A percentile compares a stretch with the other conserved stretches of the same genome.
These are phyloP conservation scores for Pisolithus albus DNA, from an alignment of 768 basidiomycete species.

Conservation along the genomic window DNA sequence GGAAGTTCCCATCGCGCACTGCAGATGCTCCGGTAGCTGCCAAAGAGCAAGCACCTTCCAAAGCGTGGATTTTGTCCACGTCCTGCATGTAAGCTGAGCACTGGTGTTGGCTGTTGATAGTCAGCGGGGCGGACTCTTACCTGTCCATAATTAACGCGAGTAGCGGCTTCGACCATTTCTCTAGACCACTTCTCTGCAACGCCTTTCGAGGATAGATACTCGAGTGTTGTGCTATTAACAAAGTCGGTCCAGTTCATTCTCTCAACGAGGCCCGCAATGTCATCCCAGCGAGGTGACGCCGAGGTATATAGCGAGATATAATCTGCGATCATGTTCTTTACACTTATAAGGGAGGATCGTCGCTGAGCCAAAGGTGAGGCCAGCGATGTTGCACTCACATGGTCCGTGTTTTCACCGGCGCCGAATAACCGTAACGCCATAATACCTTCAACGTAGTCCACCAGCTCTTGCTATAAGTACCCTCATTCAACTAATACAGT, in stretches of 20 bases:
- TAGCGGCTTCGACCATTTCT: constrained; percentile 76
- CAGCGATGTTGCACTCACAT: constrained; percentile 35
- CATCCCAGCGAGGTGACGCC: constrained; percentile 54
- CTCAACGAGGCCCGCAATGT: constrained; percentile 50
- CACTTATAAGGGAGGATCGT: constrained; percentile 33
- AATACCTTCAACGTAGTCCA: constrained; percentile 69
- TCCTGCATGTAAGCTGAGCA: constrained; percentile 36
- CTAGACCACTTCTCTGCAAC: constrained; percentile 52
- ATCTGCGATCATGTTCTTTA: constrained; percentile 43
- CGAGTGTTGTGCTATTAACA: constrained; percentile 44
- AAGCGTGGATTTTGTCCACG: constrained; percentile 62
- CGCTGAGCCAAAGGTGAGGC: background rate
- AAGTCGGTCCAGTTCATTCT: constrained; percentile 45
- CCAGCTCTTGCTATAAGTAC: constrained; percentile 39
- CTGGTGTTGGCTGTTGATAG: background rate
- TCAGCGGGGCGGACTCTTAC: constrained; percentile 26
- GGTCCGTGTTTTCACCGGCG: constrained; percentile 50
- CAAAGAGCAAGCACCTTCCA: constrained; percentile 67
- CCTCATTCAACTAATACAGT: constrained; percentile 35
- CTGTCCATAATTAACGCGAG: constrained; percentile 82
- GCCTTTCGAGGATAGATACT: constrained; percentile 50
- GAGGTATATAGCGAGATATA: constrained; percentile 52
- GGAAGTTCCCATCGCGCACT: constrained; percentile 76
- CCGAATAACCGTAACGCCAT: constrained; percentile 67
- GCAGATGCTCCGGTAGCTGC: constrained; percentile 61